These are phyloP conservation scores for Aphanomyces cochlioides DNA, from an alignment of 352 stramenopile species.

Conservation along the genomic window DNA sequence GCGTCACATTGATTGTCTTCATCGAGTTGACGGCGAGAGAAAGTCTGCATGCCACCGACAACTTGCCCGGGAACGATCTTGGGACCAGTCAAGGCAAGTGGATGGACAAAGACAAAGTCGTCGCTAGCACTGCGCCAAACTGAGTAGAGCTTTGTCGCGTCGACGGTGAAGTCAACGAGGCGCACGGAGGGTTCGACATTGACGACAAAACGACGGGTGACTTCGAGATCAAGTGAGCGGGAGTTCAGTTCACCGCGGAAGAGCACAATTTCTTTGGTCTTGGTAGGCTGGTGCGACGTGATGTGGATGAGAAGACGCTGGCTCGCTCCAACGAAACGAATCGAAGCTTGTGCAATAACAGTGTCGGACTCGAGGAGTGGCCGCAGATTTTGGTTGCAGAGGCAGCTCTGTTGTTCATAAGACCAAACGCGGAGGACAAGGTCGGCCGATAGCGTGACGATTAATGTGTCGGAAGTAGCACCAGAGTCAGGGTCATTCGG, in stretches of 20 bases:
- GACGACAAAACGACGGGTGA: slow-evolving; percentile 10
- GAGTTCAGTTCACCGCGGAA: slow-evolving; percentile 10
- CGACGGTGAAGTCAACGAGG: slow-evolving; percentile 13
- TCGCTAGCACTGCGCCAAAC: not conserved
- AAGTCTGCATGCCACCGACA: slow-evolving; percentile 11
- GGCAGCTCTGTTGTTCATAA: slow-evolving; percentile 20
- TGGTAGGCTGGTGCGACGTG: not conserved
- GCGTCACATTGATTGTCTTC: not conserved
- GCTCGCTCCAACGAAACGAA: slow-evolving; percentile 1
- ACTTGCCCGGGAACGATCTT: slow-evolving; percentile 3
- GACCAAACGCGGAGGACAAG: slow-evolving; percentile 20
- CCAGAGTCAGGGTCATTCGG: not conserved
- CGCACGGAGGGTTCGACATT: not conserved
- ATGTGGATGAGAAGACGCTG: slow-evolving; percentile 6
- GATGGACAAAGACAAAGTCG: slow-evolving; percentile 10
- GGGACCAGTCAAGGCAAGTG: slow-evolving; percentile 10
- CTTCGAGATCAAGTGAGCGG: slow-evolving; percentile 9
- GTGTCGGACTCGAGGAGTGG: not conserved
- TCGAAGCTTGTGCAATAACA: not conserved
- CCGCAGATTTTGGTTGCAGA: slow-evolving; percentile 8
- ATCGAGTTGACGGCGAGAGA: not conserved
- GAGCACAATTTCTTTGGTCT: slow-evolving; percentile 23
- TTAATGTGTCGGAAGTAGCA: slow-evolving; percentile 6
- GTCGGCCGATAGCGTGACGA: slow-evolving; percentile 22
- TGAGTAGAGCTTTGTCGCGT: not conserved